These are phyloP conservation scores for Suhomyces bokatorum DNA, from an alignment of 1,139 yeast species.

Conservation along the genomic window DNA sequence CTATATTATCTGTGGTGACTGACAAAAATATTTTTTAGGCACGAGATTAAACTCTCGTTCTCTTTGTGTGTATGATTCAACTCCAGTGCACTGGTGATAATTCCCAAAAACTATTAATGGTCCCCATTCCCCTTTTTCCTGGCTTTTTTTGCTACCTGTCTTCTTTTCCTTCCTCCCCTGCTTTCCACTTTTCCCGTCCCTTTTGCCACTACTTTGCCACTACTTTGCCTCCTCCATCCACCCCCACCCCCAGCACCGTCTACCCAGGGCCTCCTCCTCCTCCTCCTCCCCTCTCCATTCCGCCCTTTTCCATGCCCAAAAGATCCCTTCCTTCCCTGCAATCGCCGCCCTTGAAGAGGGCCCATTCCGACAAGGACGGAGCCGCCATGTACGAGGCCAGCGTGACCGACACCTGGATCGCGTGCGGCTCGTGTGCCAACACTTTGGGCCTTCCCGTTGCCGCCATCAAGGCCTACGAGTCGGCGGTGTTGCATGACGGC, in stretches of 20 bases:
- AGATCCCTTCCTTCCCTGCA: constrained; percentile 11
- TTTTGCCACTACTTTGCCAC: not conserved
- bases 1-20: not conserved
- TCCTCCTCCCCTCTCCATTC: not conserved
- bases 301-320: constrained; percentile 11
- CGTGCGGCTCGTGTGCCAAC: constrained; percentile 52
- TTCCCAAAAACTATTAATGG: constrained; percentile 8
- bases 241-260: not conserved
- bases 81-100: constrained; percentile 5
- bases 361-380: constrained; percentile 10
- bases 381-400: constrained; percentile 20
- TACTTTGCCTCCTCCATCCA: not conserved
- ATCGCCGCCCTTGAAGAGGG: constrained; percentile 12
- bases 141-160: constrained; percentile 1
- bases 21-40: constrained; percentile 2
- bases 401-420: constrained; percentile 49
- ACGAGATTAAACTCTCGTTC: constrained; percentile 7
- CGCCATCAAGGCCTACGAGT: constrained; percentile 49
- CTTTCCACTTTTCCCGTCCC: not conserved
- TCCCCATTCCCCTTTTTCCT: constrained; percentile 4
- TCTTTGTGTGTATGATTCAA: constrained; percentile 9
- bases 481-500: constrained; percentile 47
- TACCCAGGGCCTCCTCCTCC: not conserved
- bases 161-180: not conserved
- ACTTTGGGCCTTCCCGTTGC: constrained; percentile 40